Percentiles rank a stretch among this genome's conserved stretches.
Evolutionary conservation across 2,329 filamentous ascomycete species (phyloP).

Genomic region (Pochonia chlamydosporia): DNA sequence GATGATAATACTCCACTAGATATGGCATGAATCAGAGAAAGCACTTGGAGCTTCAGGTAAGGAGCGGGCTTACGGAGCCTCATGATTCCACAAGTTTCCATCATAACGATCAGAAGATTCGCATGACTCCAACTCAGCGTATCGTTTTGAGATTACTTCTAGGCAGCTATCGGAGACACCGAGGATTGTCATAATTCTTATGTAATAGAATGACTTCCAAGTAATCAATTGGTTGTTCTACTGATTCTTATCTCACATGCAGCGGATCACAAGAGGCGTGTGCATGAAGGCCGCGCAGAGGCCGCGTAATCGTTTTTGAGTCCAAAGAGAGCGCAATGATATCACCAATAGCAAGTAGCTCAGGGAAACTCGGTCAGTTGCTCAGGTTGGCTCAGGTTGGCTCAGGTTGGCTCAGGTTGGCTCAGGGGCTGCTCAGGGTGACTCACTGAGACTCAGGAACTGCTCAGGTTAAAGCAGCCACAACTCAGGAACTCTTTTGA

Average conservation of each 20-base stretch:
- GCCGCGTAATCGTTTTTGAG: background rate
- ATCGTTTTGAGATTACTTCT: background rate
- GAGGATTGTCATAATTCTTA: background rate
- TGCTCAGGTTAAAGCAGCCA: too few relatives aligned
- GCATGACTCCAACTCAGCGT: background rate
- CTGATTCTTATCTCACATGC: background rate
- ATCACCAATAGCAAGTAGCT: background rate
- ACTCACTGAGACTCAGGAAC: too few relatives aligned
- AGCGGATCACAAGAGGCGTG: background rate
- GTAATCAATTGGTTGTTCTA: background rate
- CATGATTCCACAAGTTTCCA: background rate
- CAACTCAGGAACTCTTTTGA: too few relatives aligned
- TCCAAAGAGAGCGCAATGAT: background rate
- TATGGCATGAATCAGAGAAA: background rate
- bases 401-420: background rate
- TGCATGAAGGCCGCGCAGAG: background rate
- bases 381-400: background rate
- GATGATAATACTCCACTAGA: background rate
- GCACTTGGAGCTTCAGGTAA: background rate
- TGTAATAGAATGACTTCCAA: background rate
- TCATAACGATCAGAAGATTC: background rate
- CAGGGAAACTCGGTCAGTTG: background rate
- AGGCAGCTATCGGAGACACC: background rate
- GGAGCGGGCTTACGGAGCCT: background rate
- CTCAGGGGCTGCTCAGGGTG: too few relatives aligned